These are phyloP conservation scores for Ophiocordyceps camponoti-saundersi DNA, from an alignment of 2,329 filamentous ascomycete genomes.

Conservation along the genomic window DNA sequence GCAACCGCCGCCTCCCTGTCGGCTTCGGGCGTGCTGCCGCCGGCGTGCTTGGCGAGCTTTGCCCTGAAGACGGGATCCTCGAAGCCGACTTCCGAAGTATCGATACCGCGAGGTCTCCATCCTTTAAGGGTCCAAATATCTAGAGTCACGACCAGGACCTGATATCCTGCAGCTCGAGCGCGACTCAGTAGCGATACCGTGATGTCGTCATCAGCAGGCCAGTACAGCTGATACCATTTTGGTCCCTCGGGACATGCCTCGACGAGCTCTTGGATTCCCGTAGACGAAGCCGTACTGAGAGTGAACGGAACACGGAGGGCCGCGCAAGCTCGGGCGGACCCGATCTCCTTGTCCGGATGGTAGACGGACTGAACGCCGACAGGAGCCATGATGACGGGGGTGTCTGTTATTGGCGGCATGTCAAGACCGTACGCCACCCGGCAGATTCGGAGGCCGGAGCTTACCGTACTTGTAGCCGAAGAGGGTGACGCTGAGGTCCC, in stretches of 20 bases:
- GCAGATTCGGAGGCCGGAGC: constrained; percentile 18
- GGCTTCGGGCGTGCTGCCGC: constrained; percentile 27
- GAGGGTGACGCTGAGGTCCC: constrained; percentile 32
- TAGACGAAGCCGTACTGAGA: constrained; percentile 45
- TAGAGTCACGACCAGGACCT: constrained; percentile 52
- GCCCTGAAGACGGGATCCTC: constrained; percentile 46
- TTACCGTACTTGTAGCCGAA: constrained; percentile 31
- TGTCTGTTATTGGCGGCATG: constrained; percentile 3
- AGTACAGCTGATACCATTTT: constrained; percentile 63
- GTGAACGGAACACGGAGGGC: constrained; percentile 47
- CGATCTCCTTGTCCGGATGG: constrained; percentile 47
- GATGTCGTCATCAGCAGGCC: constrained; percentile 48
- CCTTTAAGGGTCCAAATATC: constrained; percentile 48
- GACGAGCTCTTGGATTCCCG: constrained; percentile 50
- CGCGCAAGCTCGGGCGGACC: constrained; percentile 43
- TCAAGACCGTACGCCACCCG: background rate
- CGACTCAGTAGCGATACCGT: constrained; percentile 45
- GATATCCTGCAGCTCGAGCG: constrained; percentile 44
- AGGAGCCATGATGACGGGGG: constrained; percentile 41
- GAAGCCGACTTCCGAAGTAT: constrained; percentile 44
- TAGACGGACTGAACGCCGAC: constrained; percentile 54
- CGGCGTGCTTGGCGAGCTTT: constrained; percentile 15
- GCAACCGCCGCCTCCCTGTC: constrained; percentile 29
- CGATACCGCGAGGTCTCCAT: constrained; percentile 54
- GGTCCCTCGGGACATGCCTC: constrained; percentile 36